Evolutionary conservation across 768 basidiomycete species (phyloP), one percentile per base, ranked within the genome.

Genomic region (Boletus subparvulus): DNA sequence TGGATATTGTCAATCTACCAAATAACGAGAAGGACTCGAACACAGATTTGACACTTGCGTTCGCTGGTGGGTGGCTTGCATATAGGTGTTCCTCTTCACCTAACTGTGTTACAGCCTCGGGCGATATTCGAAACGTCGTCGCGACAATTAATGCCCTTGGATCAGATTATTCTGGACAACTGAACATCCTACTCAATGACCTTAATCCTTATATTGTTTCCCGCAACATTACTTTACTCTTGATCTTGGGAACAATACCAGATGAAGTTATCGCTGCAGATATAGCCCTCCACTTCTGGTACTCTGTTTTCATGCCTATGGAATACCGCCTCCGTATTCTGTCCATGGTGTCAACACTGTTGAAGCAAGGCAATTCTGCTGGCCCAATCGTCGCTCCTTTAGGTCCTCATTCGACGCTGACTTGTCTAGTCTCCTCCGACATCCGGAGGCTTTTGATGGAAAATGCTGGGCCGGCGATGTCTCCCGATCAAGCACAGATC

Each of bases 281-380:
- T 39, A 61, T 73, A 4, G 79, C 78, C 6, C 69, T 80, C 21
- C 80, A 82, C 55, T 75, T 78, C 50, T 80, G 78, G 77, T 80
- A 79, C 51, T 82, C 80, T 2, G 69, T 69, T 8, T 76, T 75
- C 54, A 47, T 80, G 41, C 78, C 78, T 8, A 52, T 50, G 39
- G 66, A 69, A 42, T 74, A 79, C 56, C 61, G 61, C 13, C 8
- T 68, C 4, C 55, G 56, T 19, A 52, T 71, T 19, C 44, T 69
- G 4, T 24, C 53, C 3, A 55, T 64, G 44, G 59, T 73, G 28
- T 47, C 69, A 2, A 36, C 58, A 13, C 46, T 65, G 41, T 33
- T 68, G 46, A 60, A 56, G 52, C 46, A 55, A 11, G 24, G 48
- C 28, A 17, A 39, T 14, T 32, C 32, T 11, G 16, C 36, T 3